These are phyloP conservation scores for Labyrinthula sp. DNA, from an alignment of 352 stramenopile genomes.

Conservation along the genomic window DNA sequence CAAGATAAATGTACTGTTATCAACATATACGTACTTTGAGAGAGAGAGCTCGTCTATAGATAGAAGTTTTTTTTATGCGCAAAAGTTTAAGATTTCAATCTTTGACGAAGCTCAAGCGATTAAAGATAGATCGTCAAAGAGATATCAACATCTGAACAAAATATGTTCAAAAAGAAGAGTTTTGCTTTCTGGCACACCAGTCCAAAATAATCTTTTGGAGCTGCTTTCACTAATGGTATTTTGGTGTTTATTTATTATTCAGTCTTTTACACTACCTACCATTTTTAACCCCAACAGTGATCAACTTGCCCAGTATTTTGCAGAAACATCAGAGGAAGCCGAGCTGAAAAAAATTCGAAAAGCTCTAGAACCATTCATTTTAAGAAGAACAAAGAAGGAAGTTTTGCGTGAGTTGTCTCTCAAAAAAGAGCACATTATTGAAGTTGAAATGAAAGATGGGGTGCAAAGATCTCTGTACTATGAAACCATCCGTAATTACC, in stretches of 20 bases:
- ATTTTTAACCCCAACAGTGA: conserved; percentile 81
- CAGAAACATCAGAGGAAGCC: background rate
- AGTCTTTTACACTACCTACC: conserved; percentile 78
- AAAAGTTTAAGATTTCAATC: conserved; percentile 49
- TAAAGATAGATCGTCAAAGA: conserved; percentile 57
- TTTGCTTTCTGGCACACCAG: conserved; percentile 39
- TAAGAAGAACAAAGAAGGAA: conserved; percentile 79
- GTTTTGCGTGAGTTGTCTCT: conserved; percentile 65
- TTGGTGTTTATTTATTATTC: no score
- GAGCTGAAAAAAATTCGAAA: conserved; percentile 43
- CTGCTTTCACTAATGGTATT: conserved; percentile 98
- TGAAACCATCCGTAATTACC: conserved; percentile 40
- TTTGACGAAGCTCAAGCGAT: conserved; percentile 90
- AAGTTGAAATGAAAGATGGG: conserved; percentile 34
- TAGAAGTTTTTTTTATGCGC: conserved; percentile 11
- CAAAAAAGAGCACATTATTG: conserved; percentile 30
- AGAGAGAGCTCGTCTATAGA: conserved; percentile 6
- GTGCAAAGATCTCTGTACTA: conserved; percentile 56
- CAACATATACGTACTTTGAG: conserved; percentile 55
- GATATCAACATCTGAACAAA: conserved; percentile 18
- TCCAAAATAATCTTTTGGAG: conserved; percentile 79
- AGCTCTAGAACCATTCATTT: conserved; percentile 86
- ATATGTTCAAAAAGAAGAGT: conserved; percentile 22
- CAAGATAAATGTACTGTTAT: conserved; percentile 58
- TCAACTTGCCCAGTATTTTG: conserved; percentile 47